Conservation (phyloP, 2,329 filamentous ascomycete genomes). For the Phyllosticta ampelicida region DNA sequence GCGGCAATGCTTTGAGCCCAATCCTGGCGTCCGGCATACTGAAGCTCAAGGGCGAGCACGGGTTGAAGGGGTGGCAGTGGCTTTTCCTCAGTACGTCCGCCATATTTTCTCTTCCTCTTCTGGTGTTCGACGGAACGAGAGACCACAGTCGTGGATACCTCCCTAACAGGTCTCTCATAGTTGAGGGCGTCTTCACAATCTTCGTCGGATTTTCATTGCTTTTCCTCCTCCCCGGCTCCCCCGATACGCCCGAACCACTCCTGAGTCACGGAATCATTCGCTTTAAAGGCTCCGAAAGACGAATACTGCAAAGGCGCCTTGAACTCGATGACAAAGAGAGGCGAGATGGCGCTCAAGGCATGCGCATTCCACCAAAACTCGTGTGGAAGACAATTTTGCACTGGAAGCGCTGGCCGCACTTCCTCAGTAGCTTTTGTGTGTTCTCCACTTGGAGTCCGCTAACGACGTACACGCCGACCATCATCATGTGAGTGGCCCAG, state of each 20-base stretch:
- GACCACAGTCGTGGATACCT: not conserved
- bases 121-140: not conserved
- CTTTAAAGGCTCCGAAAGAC: constrained; percentile 26
- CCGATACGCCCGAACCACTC: constrained; percentile 31
- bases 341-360: constrained; percentile 23
- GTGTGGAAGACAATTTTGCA: constrained; percentile 37
- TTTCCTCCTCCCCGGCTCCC: constrained; percentile 35
- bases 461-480: constrained; percentile 42
- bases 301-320: constrained; percentile 26
- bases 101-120: not conserved
- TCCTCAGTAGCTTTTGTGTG: constrained; percentile 39
- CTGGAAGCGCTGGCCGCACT: constrained; percentile 36
- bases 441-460: constrained; percentile 45
- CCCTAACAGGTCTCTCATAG: constrained; percentile 15
- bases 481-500: constrained; percentile 18
- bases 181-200: constrained; percentile 37
- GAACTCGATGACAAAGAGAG: constrained; percentile 24
- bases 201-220: constrained; percentile 30
- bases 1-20: constrained; percentile 40
- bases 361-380: constrained; percentile 28
- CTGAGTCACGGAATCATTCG: constrained; percentile 29
- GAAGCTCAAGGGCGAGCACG: constrained; percentile 31
- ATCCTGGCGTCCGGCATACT: constrained; percentile 40
- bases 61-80: constrained; percentile 41
- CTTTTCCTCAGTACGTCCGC: constrained; percentile 35